Evolutionary conservation across 1,284 basidiomycete genomes (phyloP), one percentile per base, ranked within the genome.

Genomic region (Pseudomicrostroma phylloplanum): DNA sequence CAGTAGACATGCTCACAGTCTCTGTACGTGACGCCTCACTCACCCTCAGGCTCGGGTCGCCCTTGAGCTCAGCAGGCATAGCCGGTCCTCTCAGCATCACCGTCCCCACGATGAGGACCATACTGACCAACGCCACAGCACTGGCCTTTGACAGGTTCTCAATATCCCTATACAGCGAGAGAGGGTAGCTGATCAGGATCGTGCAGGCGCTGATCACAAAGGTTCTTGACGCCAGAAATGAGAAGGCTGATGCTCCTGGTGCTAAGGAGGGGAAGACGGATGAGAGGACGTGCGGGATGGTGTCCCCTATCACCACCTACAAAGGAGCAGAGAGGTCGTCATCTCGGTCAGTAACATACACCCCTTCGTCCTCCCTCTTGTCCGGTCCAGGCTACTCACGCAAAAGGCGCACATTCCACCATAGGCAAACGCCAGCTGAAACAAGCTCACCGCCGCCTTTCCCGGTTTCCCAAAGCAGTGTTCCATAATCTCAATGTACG

Each of bases 351-450:
- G 41, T 55, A 41, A 41, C 30, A 59, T 23, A 25, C 13, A 43
- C 26, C 23, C 25, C 56, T 15, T 58, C 26, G 8, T 43, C 43
- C 19, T 21, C 23, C 19, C 19, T 36, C 19, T 4, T 23, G 55
- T 23, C 40, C n/a, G 11, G 15, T 2, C 11, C 48, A 36, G 55
- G 36, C 15, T 8, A 61, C 61, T 55, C 46, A 67, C 76, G 63
- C 75, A 76, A 40, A 78, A 79, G 12, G 77, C 77, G 60, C 70
- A 79, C 85, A 74, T 80, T 86, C 92, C 92, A 73, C 94, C 94
- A 70, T 96, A 96, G 1, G 94, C 94, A 75, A 97, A 97, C 0
- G 92, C 85, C 74, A 98, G 97, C 78, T 98, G 96, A 80, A 98
- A 98, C 80, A 97, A 89, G 0, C 92, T 96, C 13, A 97, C 92